Base-by-base conservation (phyloP, 2,329 filamentous ascomycete species). In the Esteya vermicola region DNA sequence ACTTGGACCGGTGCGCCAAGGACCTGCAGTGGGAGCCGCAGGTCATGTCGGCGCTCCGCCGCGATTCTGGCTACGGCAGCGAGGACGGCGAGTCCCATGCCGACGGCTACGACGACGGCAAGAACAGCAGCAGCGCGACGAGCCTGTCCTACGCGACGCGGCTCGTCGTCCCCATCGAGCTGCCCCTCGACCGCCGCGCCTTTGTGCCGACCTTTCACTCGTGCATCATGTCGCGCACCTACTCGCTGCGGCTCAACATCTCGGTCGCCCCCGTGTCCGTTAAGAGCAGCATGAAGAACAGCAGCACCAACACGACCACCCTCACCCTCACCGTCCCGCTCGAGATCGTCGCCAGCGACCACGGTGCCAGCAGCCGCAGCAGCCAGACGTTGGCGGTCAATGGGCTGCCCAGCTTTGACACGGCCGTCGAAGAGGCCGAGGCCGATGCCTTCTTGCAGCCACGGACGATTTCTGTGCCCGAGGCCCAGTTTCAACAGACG, bases 161-260 rank as follows among this genome's bases (percentile, higher is more conserved):
- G 5, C 46, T 75, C 9, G 54, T 61, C 32, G 51, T 76, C 1
- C 69, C 70, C 1, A 56, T 76, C 43, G 51, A 54, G 14, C 52
- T 75, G 25, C 67, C 70, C 4, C 52, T 57, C 9, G 51, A 55
- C 22, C 65, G 61, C 50, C 70, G 65, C 52, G 58, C 64, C 9
- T 70, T 74, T 47, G 45, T 75, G 19, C 72, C 72, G 0, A 69
- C 68, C 6, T 76, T 75, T 50, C 68, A 75, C 56, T 68, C 66
- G 9, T 76, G 72, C 57, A 65, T 75, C 52, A 57, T 63, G 28
- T 69, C 68, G 8, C 65, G 72, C 21, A 63, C 64, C n/a, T 76
- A 76, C 52, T 61, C 65, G 5, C 51, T 75, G 23, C 62, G 65
- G 47, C 48, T 69, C 32, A 55, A 57, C 13, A 50, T 75, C 6